Evolutionary conservation across 768 basidiomycete genomes (phyloP).

Genomic region (Xerocomellus chrysenteron): DNA sequence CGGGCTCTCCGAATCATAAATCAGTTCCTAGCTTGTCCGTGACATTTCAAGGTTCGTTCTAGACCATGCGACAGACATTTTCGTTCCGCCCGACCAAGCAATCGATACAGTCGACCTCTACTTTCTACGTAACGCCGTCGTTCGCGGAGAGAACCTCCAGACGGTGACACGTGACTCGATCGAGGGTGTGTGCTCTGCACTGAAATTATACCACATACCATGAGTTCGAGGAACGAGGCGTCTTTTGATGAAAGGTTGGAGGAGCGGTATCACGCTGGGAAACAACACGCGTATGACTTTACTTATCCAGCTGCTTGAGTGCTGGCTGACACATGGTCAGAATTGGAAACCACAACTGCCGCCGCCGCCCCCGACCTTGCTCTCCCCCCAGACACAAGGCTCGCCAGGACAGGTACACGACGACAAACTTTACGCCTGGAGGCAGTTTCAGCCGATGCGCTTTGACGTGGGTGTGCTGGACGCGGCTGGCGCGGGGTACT

Average conservation of each 20-base stretch:
- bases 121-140: conserved; percentile 78
- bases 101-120: conserved; percentile 98
- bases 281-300: conserved; percentile 56
- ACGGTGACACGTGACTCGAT: conserved; percentile 64
- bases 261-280: conserved; percentile 75
- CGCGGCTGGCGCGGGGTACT: conserved; percentile 18
- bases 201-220: conserved; percentile 80
- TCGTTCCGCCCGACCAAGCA: conserved; percentile 92
- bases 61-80: conserved; percentile 64
- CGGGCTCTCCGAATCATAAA: conserved; percentile 77
- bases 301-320: background rate
- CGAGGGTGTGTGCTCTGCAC: conserved; percentile 86
- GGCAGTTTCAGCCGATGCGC: conserved; percentile 13
- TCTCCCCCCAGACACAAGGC: no score
- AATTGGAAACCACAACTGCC: conserved; percentile 52
- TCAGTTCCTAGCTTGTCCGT: conserved; percentile 39
- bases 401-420: background rate
- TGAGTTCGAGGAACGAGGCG: conserved; percentile 67
- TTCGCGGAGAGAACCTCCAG: conserved; percentile 87
- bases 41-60: no score
- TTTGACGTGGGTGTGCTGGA: conserved; percentile 15
- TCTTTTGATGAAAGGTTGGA: conserved; percentile 83
- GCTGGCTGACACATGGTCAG: conserved; percentile 29
- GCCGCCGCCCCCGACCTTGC: conserved; percentile 16
- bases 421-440: conserved; percentile 20